phyloP scores from a whole-genome alignment of 805 yeast species.

The Candida schatavii region DNA sequence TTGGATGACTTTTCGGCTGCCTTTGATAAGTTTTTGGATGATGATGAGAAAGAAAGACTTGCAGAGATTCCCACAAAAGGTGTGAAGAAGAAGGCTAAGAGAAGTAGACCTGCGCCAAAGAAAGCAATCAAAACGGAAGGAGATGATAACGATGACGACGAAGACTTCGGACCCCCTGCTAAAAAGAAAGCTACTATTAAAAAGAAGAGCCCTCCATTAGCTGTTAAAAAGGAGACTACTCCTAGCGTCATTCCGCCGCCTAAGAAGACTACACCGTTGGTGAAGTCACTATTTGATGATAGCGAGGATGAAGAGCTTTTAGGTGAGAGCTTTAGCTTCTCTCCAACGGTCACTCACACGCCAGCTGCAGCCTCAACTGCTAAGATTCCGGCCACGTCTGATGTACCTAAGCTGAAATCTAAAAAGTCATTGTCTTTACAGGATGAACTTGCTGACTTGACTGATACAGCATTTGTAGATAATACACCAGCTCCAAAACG shows the following conservation, averaged over 20 bases:
- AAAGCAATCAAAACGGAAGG: constrained; percentile 7
- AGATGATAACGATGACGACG: constrained; percentile 1
- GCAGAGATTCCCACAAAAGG: constrained; percentile 45
- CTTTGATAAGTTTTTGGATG: constrained; percentile 66
- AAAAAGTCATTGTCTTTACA: constrained; percentile 2
- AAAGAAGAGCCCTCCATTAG: background rate
- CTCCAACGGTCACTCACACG: constrained; percentile 2
- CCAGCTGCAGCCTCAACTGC: background rate
- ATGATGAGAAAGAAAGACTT: constrained; percentile 60
- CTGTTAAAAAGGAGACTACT: constrained; percentile 6
- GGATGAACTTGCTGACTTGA: constrained; percentile 4
- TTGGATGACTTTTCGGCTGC: constrained; percentile 66
- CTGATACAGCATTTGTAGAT: constrained; percentile 5
- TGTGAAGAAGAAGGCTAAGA: constrained; percentile 32
- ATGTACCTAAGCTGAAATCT: constrained; percentile 5
- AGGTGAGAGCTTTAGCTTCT: constrained; percentile 11
- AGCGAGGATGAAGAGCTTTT: constrained; percentile 35
- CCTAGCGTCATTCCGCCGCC: constrained; percentile 1
- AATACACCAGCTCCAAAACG: constrained; percentile 7
- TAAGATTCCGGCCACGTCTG: constrained; percentile 3
- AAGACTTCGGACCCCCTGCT: background rate
- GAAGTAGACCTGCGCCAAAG: constrained; percentile 8
- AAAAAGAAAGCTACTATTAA: background rate
- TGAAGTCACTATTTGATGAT: constrained; percentile 23
- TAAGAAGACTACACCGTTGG: constrained; percentile 4